Evolutionary conservation across 129 eudicot species (phyloP).

Genomic region (Deinandra increscens): DNA sequence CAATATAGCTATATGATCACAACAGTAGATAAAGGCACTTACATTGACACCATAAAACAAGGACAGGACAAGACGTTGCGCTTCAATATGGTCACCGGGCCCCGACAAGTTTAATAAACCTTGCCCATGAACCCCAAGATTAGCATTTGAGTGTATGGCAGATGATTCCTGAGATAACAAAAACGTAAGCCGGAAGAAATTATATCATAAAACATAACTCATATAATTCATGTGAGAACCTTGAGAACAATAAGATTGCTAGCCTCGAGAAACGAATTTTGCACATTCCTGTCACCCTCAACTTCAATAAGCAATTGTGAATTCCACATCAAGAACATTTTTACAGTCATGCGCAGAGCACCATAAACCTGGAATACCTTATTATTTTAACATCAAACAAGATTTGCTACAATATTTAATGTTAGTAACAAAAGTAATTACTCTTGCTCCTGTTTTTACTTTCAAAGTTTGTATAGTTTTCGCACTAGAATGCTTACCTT

Average conservation of each 20-base stretch:
- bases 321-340: slow-evolving; percentile 98
- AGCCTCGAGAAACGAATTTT: slow-evolving; percentile 91
- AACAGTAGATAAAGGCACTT: slow-evolving; percentile 32
- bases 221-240: slow-evolving; percentile 42
- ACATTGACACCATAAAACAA: slow-evolving; percentile 88
- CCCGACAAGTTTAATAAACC: slow-evolving; percentile 91
- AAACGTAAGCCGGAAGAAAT: slow-evolving; percentile 21
- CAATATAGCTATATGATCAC: slow-evolving; percentile 18
- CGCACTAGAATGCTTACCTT: neutral
- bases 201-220: slow-evolving; percentile 12
- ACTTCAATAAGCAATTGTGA: slow-evolving; percentile 76
- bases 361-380: slow-evolving; percentile 75
- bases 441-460: slow-evolving; percentile 3
- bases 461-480: neutral
- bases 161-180: slow-evolving; percentile 68
- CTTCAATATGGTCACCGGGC: slow-evolving; percentile 90
- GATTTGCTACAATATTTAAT: neutral
- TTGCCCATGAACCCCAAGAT: slow-evolving; percentile 97
- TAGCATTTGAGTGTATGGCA: slow-evolving; percentile 83
- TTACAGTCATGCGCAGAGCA: slow-evolving; percentile 96
- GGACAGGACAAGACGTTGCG: slow-evolving; percentile 84
- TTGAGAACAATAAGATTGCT: slow-evolving; percentile 93
- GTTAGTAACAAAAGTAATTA: slow-evolving; percentile 1
- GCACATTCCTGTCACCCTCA: slow-evolving; percentile 86
- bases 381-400: neutral